Evolutionary conservation across 202 grass and related monocot species (phyloP), one percentile per base, ranked within the genome.

Genomic region (Setaria viridis): DNA sequence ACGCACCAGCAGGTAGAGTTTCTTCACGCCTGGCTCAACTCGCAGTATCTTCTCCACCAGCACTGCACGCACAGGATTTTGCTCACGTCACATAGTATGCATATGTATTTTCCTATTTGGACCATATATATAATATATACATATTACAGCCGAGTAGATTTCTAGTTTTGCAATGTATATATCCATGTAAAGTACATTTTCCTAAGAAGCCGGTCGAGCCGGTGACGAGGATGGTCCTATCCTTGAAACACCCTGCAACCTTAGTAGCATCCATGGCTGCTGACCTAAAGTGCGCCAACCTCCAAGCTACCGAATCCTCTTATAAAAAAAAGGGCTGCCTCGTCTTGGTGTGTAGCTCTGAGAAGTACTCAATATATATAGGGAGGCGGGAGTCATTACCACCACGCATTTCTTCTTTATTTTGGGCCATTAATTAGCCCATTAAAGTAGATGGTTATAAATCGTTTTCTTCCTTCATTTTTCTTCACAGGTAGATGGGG

Each of bases 41-140:
- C 89, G 77, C 17, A 91, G 77, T 63, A 92, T 89, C 76, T 92
- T 92, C 78, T 92, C 90, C 50, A 92, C 7, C 9, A 92, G 37
- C 70, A 73, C 70, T 73, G 70, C 12, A 53, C 8, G 47, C 47
- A 19, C 25, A 51, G 1, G 54, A 56, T 56, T 56, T 56, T 8
- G 16, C 54, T 56, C 17, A 56, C 17, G 19, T 56, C 54, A 56
- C 17, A 56, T 19, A 56, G 53, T 20, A 56, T 56, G 5, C 17
- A 55, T 20, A 7, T 20, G 4, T 54, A 51, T 51, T 55, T 55
- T 7, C 2, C 0, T 56, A 56, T 20, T 56, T 8, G 16, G 54
- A 56, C 5, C 54, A 56, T 1, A 20, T 8, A 17, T 16, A 16
- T 6, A 60, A 11, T 13, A 51, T 48, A 48, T 13, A 19, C 14